phyloP scores from a whole-genome alignment of 2,329 filamentous ascomycete genomes.

The Cladophialophora chaetospira region DNA sequence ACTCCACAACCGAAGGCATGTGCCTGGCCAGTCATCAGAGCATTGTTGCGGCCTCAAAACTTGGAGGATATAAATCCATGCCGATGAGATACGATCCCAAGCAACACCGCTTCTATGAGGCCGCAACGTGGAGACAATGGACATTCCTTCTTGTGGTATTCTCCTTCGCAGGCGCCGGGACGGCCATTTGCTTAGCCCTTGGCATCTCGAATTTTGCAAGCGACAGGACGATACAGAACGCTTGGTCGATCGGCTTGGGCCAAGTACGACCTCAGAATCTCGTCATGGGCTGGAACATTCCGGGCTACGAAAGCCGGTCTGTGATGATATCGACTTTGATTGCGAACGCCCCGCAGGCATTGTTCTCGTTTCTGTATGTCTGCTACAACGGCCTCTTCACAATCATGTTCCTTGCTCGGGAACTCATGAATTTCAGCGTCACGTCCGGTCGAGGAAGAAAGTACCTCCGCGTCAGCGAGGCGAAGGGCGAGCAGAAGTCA shows the following conservation, averaged over 20 bases:
- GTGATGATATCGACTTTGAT: constrained; percentile 32
- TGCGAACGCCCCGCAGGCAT: constrained; percentile 41
- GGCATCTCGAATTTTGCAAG: constrained; percentile 22
- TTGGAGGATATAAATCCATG: constrained; percentile 17
- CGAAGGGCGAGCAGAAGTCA: constrained; percentile 40
- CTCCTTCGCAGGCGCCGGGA: constrained; percentile 19
- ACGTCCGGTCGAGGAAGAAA: constrained; percentile 32
- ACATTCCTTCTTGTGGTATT: constrained; percentile 22
- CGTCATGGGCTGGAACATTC: constrained; percentile 25
- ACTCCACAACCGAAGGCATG: constrained; percentile 36
- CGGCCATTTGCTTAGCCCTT: constrained; percentile 18
- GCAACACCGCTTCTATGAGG: constrained; percentile 23
- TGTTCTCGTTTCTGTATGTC: constrained; percentile 43
- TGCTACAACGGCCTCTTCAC: constrained; percentile 46
- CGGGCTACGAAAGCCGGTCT: constrained; percentile 22
- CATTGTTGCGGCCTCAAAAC: constrained; percentile 23
- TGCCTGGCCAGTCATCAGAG: constrained; percentile 33
- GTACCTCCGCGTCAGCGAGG: constrained; percentile 43
- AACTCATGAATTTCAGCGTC: constrained; percentile 48
- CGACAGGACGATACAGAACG: constrained; percentile 29
- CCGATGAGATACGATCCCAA: constrained; percentile 24
- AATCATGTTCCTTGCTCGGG: constrained; percentile 48
- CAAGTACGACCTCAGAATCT: constrained; percentile 20
- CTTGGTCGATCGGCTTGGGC: constrained; percentile 26
- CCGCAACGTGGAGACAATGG: constrained; percentile 31